Conservation (phyloP, 73 alveolate genomes). For the Tetrahymena elliotti region DNA sequence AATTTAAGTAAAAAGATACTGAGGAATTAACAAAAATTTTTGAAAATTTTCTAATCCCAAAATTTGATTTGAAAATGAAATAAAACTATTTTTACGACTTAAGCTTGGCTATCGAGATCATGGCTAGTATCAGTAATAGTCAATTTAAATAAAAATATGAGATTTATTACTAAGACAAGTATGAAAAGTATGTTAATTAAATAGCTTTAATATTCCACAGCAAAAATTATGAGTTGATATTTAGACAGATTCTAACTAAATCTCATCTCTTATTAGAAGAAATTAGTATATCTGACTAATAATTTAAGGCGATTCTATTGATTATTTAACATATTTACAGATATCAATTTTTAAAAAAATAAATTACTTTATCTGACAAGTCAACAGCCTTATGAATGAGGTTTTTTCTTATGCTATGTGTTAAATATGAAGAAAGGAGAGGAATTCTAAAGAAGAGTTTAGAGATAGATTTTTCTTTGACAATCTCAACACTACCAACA, state of each 20-base stretch:
- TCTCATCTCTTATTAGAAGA: slow-evolving; percentile 3
- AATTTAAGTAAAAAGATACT: no score
- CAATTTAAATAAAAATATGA: neutral
- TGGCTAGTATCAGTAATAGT: neutral
- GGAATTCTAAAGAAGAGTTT: slow-evolving; percentile 4
- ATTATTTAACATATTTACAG: no score
- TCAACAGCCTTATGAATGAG: neutral
- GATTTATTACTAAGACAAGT: neutral
- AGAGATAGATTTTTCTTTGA: neutral
- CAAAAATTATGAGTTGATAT: neutral
- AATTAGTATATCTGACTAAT: neutral
- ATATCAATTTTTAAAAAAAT: no score
- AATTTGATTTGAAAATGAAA: neutral
- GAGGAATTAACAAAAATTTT: no score
- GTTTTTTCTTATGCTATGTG: neutral
- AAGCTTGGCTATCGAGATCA: neutral
- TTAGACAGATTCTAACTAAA: slow-evolving; percentile 4
- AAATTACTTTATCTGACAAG: slow-evolving; percentile 7
- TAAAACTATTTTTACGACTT: neutral
- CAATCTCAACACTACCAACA: slow-evolving; percentile 18
- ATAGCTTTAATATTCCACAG: neutral
- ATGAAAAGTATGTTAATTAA: neutral
- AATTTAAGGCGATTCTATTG: neutral
- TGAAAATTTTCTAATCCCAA: no score
- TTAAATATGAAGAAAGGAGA: neutral